Conservation (phyloP, 2,329 filamentous ascomycete genomes). For the Phaeosphaeriaceae sp. region DNA sequence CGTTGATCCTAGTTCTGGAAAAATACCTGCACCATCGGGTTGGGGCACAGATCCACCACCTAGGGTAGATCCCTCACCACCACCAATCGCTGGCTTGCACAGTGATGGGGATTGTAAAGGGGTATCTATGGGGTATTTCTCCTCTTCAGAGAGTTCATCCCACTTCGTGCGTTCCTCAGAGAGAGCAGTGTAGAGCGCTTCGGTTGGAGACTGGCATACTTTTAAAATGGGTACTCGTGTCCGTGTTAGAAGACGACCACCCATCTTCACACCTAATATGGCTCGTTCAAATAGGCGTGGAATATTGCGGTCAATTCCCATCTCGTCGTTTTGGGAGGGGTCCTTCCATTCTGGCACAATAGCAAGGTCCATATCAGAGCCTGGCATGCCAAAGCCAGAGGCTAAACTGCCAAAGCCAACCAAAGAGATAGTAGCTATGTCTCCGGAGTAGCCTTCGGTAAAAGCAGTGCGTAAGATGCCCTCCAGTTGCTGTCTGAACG, state of each 20-base stretch:
- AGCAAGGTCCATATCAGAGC: constrained; percentile 90
- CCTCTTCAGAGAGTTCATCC: constrained; percentile 63
- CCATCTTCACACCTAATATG: constrained; percentile 73
- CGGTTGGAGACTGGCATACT: constrained; percentile 74
- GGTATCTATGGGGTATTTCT: constrained; percentile 47
- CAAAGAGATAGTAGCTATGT: constrained; percentile 64
- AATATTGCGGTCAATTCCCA: constrained; percentile 62
- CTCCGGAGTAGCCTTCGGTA: constrained; percentile 56
- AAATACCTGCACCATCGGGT: constrained; percentile 9
- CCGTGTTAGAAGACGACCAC: constrained; percentile 76
- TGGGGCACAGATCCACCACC: too few species aligned
- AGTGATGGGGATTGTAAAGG: constrained; percentile 18
- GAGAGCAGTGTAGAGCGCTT: constrained; percentile 66
- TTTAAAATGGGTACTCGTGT: constrained; percentile 89
- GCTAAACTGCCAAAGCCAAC: constrained; percentile 82
- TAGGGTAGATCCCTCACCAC: too few species aligned
- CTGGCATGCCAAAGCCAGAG: constrained; percentile 84
- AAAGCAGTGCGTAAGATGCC: constrained; percentile 67
- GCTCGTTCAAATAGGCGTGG: constrained; percentile 78
- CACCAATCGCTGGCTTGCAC: constrained; percentile 15
- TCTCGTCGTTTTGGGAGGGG: constrained; percentile 22
- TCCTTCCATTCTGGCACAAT: constrained; percentile 67
- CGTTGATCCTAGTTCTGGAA: constrained; percentile 8
- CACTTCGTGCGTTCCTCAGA: constrained; percentile 71
- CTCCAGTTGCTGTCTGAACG: constrained; percentile 71